These are phyloP conservation scores for Candida oleophila DNA, from an alignment of 805 yeast species.

Conservation along the genomic window DNA sequence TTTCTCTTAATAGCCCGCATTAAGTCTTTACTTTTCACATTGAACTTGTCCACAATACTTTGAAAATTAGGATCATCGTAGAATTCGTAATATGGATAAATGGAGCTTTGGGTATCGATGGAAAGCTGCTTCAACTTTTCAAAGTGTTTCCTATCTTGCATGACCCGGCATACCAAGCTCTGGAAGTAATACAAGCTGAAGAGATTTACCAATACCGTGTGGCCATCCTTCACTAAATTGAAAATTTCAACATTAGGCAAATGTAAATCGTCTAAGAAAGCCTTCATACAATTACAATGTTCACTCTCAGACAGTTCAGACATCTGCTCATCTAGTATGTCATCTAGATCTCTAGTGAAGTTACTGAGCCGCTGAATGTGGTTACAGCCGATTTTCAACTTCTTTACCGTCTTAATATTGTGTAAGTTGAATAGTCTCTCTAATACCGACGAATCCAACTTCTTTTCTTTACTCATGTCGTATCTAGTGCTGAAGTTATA, in stretches of 20 bases:
- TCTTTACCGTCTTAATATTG: not conserved
- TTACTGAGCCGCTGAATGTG: slow-evolving; percentile 5
- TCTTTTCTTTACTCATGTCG: slow-evolving; percentile 6
- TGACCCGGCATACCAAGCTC: no score
- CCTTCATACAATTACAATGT: slow-evolving; percentile 8
- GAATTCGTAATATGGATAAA: slow-evolving; percentile 7
- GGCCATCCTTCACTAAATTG: not conserved
- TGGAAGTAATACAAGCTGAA: slow-evolving; percentile 8
- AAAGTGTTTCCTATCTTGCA: not conserved
- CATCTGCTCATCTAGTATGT: not conserved
- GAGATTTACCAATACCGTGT: slow-evolving; percentile 2
- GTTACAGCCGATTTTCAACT: slow-evolving; percentile 11
- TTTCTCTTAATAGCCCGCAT: not conserved
- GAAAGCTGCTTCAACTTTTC: slow-evolving; percentile 3
- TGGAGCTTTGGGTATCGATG: slow-evolving; percentile 8
- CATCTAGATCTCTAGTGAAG: not conserved
- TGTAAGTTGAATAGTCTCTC: not conserved
- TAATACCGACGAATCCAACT: slow-evolving; percentile 3
- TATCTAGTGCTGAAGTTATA: slow-evolving; percentile 7
- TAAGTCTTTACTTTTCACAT: not conserved
- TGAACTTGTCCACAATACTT: not conserved
- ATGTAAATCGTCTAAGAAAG: slow-evolving; percentile 6
- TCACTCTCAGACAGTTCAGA: not conserved
- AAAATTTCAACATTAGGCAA: not conserved
- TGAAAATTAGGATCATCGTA: not conserved